Evolutionary conservation across 805 yeast genomes (phyloP).

Genomic region (Yarrowia sp.): DNA sequence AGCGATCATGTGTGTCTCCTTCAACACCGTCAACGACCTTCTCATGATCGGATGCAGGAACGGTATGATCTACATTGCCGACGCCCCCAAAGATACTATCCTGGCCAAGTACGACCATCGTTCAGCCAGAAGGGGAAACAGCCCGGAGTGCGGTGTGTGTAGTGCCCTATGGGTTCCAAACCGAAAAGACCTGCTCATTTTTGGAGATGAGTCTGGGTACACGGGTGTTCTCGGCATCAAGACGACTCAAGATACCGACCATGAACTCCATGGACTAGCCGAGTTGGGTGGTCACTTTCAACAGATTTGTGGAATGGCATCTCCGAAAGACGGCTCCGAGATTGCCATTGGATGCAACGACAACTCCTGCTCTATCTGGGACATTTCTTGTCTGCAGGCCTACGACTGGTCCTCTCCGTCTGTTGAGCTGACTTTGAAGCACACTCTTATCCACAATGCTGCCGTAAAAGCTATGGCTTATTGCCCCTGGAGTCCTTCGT

Average conservation of each 20-base stretch:
- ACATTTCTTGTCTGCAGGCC: conserved; percentile 52
- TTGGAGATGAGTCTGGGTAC: conserved; percentile 63
- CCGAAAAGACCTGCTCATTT: conserved; percentile 54
- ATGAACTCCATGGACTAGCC: conserved; percentile 11
- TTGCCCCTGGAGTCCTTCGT: conserved; percentile 86
- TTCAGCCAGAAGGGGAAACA: conserved; percentile 40
- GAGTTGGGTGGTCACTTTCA: conserved; percentile 44
- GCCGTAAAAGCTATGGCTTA: conserved; percentile 90
- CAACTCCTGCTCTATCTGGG: conserved; percentile 81
- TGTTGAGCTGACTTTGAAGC: conserved; percentile 50
- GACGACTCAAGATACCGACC: neutral
- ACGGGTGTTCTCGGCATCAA: conserved; percentile 25
- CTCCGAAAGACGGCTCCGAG: conserved; percentile 61
- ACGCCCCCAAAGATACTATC: conserved; percentile 49
- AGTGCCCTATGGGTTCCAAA: conserved; percentile 65
- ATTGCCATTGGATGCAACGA: conserved; percentile 87
- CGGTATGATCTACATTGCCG: conserved; percentile 41
- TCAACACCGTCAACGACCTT: conserved; percentile 21
- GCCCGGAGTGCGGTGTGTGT: conserved; percentile 54
- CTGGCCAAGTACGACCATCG: conserved; percentile 45
- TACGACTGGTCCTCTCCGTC: conserved; percentile 21
- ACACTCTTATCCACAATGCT: conserved; percentile 70
- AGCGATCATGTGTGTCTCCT: conserved; percentile 41
- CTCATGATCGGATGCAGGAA: conserved; percentile 34
- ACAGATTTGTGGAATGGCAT: conserved; percentile 55